Conservation (phyloP, 163 green algal species). For the Chlamydomonas reinhardtii region DNA sequence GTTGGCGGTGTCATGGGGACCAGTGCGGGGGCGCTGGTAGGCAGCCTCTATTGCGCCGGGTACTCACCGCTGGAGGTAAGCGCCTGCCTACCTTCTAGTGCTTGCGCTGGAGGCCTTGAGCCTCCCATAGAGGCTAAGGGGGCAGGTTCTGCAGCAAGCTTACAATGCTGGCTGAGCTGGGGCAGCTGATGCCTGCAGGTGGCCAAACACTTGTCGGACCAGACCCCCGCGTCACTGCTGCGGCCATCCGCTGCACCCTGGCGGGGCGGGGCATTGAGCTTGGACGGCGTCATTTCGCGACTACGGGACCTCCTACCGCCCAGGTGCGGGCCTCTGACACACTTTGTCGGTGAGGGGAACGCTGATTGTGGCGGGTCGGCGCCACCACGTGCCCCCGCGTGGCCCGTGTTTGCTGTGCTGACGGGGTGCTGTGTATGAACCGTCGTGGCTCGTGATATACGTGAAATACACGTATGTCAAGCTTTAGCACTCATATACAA, state of each 20-base stretch:
- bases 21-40: conserved; percentile 82
- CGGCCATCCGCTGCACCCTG: conserved; percentile 69
- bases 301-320: conserved; percentile 82
- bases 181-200: conserved; percentile 65
- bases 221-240: conserved; percentile 82
- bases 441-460: too few relatives aligned
- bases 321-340: conserved; percentile 17
- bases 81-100: background rate
- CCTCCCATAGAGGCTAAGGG: too few relatives aligned
- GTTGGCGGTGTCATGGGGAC: conserved; percentile 88
- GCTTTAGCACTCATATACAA: too few relatives aligned
- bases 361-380: too few relatives aligned
- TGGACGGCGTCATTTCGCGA: conserved; percentile 78
- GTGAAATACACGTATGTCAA: too few relatives aligned
- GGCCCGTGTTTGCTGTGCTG: too few relatives aligned
- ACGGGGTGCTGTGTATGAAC: too few relatives aligned
- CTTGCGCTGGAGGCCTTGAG: too few relatives aligned
- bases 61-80: conserved; percentile 76
- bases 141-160: too few relatives aligned
- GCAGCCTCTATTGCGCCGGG: conserved; percentile 86
- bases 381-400: too few relatives aligned
- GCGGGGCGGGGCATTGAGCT: conserved; percentile 77
- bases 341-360: too few relatives aligned
- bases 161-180: too few relatives aligned
- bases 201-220: conserved; percentile 66